These are phyloP conservation scores for Botrytis byssoidea DNA, from an alignment of 2,329 filamentous ascomycete genomes.

Conservation along the genomic window DNA sequence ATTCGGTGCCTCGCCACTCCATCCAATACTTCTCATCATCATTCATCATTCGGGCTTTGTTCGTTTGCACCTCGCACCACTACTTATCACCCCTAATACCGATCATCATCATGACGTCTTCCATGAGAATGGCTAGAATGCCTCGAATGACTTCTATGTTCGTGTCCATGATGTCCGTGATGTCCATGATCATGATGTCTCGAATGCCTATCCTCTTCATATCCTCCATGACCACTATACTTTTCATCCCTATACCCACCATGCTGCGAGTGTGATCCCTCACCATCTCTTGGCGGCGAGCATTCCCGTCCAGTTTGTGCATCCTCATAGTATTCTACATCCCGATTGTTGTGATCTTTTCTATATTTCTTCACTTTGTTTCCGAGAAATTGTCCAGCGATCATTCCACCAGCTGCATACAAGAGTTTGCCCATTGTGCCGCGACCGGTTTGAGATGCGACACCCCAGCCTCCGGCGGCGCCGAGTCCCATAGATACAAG, in stretches of 20 bases:
- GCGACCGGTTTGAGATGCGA: background rate
- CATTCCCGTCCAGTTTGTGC: constrained; percentile 5
- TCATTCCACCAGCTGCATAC: constrained; percentile 2
- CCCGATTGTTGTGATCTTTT: constrained; percentile 13
- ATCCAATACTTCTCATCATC: background rate
- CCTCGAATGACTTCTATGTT: constrained; percentile 12
- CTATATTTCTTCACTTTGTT: constrained; percentile 15
- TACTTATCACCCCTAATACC: background rate
- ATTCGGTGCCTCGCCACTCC: background rate
- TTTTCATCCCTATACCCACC: constrained; percentile 5
- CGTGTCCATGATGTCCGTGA: background rate
- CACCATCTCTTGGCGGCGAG: constrained; percentile 5
- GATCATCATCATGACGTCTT: constrained; percentile 5
- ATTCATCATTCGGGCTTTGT: background rate
- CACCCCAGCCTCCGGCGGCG: constrained; percentile 9
- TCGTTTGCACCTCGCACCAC: background rate
- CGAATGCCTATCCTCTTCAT: constrained; percentile 14
- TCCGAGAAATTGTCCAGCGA: constrained; percentile 3
- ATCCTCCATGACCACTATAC: constrained; percentile 5
- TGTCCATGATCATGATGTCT: constrained; percentile 5
- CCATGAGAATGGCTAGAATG: constrained; percentile 8
- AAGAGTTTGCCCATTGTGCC: constrained; percentile 6
- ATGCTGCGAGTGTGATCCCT: background rate
- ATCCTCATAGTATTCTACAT: constrained; percentile 16
- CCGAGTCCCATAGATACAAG: constrained; percentile 18